A percentile compares a stretch with the other conserved stretches of the same genome.
These are phyloP conservation scores for Haematococcus lacustris DNA, from an alignment of 139 green algal genomes.

Conservation along the genomic window DNA sequence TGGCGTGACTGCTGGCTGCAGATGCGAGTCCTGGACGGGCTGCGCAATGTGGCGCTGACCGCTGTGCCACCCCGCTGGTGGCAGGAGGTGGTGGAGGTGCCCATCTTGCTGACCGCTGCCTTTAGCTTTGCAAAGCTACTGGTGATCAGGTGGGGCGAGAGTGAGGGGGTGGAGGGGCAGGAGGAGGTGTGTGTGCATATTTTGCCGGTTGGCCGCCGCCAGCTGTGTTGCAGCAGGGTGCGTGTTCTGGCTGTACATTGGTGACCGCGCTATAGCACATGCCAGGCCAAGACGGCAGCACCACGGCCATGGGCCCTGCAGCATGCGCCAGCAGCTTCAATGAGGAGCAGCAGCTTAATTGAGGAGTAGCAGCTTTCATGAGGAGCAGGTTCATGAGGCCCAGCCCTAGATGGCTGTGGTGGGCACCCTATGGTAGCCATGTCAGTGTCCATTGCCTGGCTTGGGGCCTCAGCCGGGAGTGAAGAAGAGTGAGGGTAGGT, in stretches of 20 bases:
- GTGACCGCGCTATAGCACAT: not conserved
- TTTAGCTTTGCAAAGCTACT: conserved; percentile 34
- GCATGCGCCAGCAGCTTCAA: too few relatives aligned
- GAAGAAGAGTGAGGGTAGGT: not conserved
- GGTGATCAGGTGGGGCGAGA: conserved; percentile 20
- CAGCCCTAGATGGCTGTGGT: too few relatives aligned
- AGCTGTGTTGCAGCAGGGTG: not conserved
- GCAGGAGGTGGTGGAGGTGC: conserved; percentile 48
- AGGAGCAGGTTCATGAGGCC: too few relatives aligned
- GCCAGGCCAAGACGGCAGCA: too few relatives aligned
- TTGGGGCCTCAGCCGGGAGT: not conserved
- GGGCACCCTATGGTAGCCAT: not conserved
- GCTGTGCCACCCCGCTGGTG: conserved; percentile 34
- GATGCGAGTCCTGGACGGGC: conserved; percentile 4
- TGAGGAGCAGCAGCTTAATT: too few relatives aligned
- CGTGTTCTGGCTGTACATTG: not conserved
- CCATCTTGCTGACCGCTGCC: conserved; percentile 16
- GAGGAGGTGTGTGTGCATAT: too few relatives aligned
- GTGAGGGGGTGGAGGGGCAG: not conserved
- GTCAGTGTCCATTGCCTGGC: not conserved
- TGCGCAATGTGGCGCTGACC: conserved; percentile 20
- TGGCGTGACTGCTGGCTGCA: too few relatives aligned
- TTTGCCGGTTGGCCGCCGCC: not conserved
- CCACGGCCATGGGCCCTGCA: too few relatives aligned
- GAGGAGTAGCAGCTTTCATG: too few relatives aligned